Conservation (phyloP, 192 early-diverging fungal genomes). For the Gaertneriomyces semiglobifer region DNA sequence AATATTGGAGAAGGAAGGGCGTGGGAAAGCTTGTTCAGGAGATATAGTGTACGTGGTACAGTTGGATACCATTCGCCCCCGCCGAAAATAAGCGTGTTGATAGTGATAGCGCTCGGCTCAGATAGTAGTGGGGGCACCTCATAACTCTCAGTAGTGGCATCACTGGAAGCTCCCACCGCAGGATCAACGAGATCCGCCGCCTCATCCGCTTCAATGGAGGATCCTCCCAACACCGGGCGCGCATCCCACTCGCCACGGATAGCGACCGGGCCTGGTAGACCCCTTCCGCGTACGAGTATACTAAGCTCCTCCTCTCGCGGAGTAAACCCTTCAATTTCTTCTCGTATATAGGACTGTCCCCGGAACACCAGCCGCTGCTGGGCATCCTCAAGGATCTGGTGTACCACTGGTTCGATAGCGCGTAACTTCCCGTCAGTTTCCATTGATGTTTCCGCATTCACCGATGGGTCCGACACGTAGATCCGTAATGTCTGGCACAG, state of each 20-base stretch:
- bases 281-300: slow-evolving; percentile 42
- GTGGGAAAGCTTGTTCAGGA: slow-evolving; percentile 75
- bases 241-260: slow-evolving; percentile 24
- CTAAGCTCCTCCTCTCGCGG: slow-evolving; percentile 68
- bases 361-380: slow-evolving; percentile 87
- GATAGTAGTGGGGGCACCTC: slow-evolving; percentile 1
- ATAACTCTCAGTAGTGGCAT: background rate
- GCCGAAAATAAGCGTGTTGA: slow-evolving; percentile 51
- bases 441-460: background rate
- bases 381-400: slow-evolving; percentile 80
- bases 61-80: slow-evolving; percentile 78
- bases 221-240: slow-evolving; percentile 21
- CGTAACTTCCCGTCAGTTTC: slow-evolving; percentile 28
- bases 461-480: slow-evolving; percentile 32
- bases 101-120: slow-evolving; percentile 20
- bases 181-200: background rate
- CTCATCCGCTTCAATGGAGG: background rate
- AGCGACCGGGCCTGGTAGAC: slow-evolving; percentile 34
- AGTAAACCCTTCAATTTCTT: slow-evolving; percentile 73
- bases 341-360: slow-evolving; percentile 72
- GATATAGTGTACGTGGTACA: slow-evolving; percentile 73
- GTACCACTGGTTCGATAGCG: slow-evolving; percentile 58
- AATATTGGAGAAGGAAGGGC: slow-evolving; percentile 71
- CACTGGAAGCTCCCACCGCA: slow-evolving; percentile 4
- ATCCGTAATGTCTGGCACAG: slow-evolving; percentile 71